These are phyloP conservation scores for Harringtonia lauricola DNA, from an alignment of 2,329 filamentous ascomycete species.

Conservation along the genomic window DNA sequence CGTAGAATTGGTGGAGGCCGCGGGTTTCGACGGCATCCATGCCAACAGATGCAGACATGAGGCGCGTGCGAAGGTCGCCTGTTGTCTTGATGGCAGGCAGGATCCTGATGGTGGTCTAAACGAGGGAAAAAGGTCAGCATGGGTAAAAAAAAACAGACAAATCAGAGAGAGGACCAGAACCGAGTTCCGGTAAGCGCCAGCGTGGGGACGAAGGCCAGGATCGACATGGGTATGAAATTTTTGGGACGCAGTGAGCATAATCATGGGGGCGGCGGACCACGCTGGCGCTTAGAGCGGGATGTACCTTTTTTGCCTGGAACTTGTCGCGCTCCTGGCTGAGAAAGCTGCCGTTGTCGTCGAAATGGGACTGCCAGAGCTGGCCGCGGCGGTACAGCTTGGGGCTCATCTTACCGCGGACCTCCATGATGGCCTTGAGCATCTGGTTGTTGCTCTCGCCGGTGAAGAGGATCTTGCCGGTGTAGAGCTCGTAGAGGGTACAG, in stretches of 20 bases:
- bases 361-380: slow-evolving; percentile 64
- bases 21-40: slow-evolving; percentile 64
- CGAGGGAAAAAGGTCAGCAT: not conserved
- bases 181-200: no score
- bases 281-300: no score
- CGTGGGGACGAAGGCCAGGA: no score
- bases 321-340: slow-evolving; percentile 78
- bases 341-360: slow-evolving; percentile 77
- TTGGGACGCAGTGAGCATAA: no score
- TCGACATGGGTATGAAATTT: no score
- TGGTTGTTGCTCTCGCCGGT: slow-evolving; percentile 94
- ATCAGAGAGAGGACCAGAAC: slow-evolving; percentile 20
- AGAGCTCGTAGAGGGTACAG: slow-evolving; percentile 92
- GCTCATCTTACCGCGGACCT: slow-evolving; percentile 85
- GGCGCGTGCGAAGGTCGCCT: slow-evolving; percentile 69
- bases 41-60: slow-evolving; percentile 62
- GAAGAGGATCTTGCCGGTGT: slow-evolving; percentile 95
- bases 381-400: slow-evolving; percentile 81
- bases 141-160: not conserved
- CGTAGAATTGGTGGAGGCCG: slow-evolving; percentile 74
- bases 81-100: slow-evolving; percentile 64
- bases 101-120: slow-evolving; percentile 55
- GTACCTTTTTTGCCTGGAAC: slow-evolving; percentile 70
- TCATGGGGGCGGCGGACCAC: no score
- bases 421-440: slow-evolving; percentile 95